These are phyloP conservation scores for Coleophoma eucalyptorum DNA, from an alignment of 2,329 filamentous ascomycete species.

Conservation along the genomic window DNA sequence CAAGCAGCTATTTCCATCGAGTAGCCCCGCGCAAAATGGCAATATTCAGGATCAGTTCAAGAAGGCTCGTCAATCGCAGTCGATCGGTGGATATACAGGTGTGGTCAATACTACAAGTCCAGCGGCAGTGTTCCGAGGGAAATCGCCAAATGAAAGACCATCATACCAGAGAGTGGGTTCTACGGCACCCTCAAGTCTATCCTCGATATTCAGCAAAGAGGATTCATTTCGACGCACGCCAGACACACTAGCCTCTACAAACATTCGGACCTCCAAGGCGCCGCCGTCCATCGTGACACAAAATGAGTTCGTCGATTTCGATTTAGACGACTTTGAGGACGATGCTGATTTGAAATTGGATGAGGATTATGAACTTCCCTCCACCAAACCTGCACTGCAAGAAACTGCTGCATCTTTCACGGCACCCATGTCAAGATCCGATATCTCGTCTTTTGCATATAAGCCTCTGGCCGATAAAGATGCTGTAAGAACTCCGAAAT, in stretches of 20 bases:
- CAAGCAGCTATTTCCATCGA: conserved; percentile 55
- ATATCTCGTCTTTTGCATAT: conserved; percentile 11
- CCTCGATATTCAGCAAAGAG: conserved; percentile 37
- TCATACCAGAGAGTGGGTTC: conserved; percentile 5
- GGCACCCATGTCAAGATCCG: conserved; percentile 18
- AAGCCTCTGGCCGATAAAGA: neutral
- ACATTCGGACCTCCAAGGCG: conserved; percentile 10
- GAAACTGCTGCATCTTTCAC: conserved; percentile 36
- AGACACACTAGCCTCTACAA: conserved; percentile 31
- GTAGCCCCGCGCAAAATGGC: conserved; percentile 41
- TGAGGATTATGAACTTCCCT: conserved; percentile 39
- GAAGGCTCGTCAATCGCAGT: conserved; percentile 34
- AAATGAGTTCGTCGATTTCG: conserved; percentile 47
- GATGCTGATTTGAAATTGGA: conserved; percentile 73
- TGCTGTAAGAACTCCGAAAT: neutral
- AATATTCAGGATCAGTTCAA: conserved; percentile 50
- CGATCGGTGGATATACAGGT: conserved; percentile 32
- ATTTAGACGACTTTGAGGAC: conserved; percentile 83
- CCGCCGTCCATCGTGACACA: conserved; percentile 15
- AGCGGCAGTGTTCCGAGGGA: conserved; percentile 11
- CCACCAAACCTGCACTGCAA: conserved; percentile 14
- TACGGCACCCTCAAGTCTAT: conserved; percentile 31
- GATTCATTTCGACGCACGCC: conserved; percentile 44
- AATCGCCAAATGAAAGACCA: conserved; percentile 18
- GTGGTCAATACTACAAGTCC: conserved; percentile 12